Conservation (phyloP, 495 filamentous ascomycete genomes). For the Penicillium canariense region DNA sequence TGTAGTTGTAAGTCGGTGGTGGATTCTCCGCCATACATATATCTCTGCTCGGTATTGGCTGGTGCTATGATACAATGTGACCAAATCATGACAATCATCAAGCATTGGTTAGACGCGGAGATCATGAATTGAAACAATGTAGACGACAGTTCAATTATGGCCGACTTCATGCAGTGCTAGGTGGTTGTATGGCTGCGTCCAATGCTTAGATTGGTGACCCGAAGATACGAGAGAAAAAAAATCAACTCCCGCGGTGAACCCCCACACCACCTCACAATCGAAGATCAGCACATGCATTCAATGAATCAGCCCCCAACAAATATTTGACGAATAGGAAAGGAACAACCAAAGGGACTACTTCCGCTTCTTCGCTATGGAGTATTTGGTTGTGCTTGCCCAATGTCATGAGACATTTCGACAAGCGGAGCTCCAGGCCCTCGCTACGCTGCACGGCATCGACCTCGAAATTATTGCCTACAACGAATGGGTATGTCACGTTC, state of each 20-base stretch:
- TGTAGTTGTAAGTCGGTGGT: too few relatives aligned
- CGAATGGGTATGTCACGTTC: conserved; percentile 57
- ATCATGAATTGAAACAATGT: background rate
- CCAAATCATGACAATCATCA: too few relatives aligned
- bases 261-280: conserved; percentile 16
- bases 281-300: background rate
- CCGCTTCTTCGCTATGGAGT: conserved; percentile 55
- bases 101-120: too few relatives aligned
- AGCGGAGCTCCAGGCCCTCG: conserved; percentile 82
- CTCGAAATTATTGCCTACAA: conserved; percentile 71
- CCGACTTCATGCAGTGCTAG: background rate
- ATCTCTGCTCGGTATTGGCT: too few relatives aligned
- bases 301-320: background rate
- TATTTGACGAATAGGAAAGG: background rate
- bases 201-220: background rate
- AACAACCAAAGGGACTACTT: background rate
- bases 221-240: conserved; percentile 7
- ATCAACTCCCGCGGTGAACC: conserved; percentile 18
- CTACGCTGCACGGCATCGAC: conserved; percentile 62
- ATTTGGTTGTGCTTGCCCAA: conserved; percentile 87
- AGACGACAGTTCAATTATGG: too few relatives aligned
- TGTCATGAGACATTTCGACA: conserved; percentile 84
- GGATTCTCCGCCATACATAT: too few relatives aligned
- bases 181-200: background rate
- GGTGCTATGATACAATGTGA: too few relatives aligned